These are phyloP conservation scores for Echria macrotheca DNA, from an alignment of 495 filamentous ascomycete species.

Conservation along the genomic window DNA sequence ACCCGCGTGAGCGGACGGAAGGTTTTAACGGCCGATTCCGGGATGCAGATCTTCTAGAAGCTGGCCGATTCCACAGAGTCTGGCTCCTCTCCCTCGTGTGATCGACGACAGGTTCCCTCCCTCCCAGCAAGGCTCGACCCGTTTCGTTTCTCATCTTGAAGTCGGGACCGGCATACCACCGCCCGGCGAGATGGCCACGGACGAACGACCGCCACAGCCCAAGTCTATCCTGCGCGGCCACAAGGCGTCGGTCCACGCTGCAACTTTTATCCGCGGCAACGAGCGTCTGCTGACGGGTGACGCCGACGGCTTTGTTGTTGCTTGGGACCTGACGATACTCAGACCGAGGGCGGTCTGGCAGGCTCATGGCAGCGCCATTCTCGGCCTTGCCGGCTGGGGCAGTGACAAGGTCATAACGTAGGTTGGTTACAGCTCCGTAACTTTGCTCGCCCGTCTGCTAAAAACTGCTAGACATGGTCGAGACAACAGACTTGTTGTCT, in stretches of 20 bases:
- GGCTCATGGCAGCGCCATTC: slow-evolving; percentile 71
- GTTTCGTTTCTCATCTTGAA: background rate
- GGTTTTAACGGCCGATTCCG: background rate
- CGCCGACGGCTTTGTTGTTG: slow-evolving; percentile 79
- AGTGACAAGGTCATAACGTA: slow-evolving; percentile 67
- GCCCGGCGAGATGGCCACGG: slow-evolving; percentile 16
- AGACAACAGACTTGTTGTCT: slow-evolving; percentile 81
- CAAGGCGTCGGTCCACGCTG: slow-evolving; percentile 69
- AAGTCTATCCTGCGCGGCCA: slow-evolving; percentile 87
- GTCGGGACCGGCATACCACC: too few relatives aligned
- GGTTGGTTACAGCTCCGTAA: slow-evolving; percentile 27
- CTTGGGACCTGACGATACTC: slow-evolving; percentile 81
- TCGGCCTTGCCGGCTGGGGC: slow-evolving; percentile 68
- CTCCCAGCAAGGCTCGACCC: background rate
- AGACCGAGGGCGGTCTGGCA: slow-evolving; percentile 82
- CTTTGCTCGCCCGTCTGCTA: background rate
- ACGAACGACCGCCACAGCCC: slow-evolving; percentile 59
- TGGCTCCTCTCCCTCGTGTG: background rate
- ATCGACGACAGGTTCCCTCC: slow-evolving; percentile 7
- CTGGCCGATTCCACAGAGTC: background rate
- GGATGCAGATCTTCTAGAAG: background rate
- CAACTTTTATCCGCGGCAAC: slow-evolving; percentile 67
- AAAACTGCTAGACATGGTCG: slow-evolving; percentile 58
- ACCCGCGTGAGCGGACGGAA: background rate
- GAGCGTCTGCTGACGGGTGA: slow-evolving; percentile 79